Evolutionary conservation across 148 eudicot genomes (phyloP).

Genomic region (Rhododendron williamsianum): DNA sequence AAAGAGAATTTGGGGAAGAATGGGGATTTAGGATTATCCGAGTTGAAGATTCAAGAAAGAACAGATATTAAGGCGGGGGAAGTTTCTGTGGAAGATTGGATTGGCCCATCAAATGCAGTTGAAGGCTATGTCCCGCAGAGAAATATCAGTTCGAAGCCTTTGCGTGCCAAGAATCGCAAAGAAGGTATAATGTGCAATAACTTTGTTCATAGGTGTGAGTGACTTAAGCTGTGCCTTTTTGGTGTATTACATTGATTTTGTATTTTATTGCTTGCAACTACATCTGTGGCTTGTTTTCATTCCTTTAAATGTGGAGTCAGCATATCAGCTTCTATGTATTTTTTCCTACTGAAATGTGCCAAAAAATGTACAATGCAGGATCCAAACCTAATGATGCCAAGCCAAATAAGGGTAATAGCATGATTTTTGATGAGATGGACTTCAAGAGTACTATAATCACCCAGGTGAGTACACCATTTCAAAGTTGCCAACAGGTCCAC

Average conservation of each 20-base stretch:
- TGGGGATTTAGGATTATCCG: constrained; percentile 38
- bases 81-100: constrained; percentile 68
- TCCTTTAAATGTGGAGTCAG: not conserved
- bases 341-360: constrained; percentile 22
- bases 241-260: not conserved
- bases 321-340: not conserved
- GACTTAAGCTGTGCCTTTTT: not conserved
- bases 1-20: constrained; percentile 33
- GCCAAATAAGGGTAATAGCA: constrained; percentile 33
- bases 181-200: constrained; percentile 31
- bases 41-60: constrained; percentile 71
- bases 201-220: not conserved
- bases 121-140: constrained; percentile 86
- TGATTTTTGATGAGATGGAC: constrained; percentile 37
- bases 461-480: constrained; percentile 65
- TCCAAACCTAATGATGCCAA: constrained; percentile 28
- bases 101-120: constrained; percentile 83
- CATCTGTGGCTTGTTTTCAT: not conserved
- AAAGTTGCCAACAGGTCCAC: constrained; percentile 22
- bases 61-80: constrained; percentile 36
- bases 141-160: constrained; percentile 28
- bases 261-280: not conserved
- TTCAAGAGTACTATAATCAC: constrained; percentile 61
- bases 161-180: constrained; percentile 15
- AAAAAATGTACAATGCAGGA: constrained; percentile 40